Evolutionary conservation across 495 filamentous ascomycete species (phyloP).

Genomic region (Daldinia grandis): DNA sequence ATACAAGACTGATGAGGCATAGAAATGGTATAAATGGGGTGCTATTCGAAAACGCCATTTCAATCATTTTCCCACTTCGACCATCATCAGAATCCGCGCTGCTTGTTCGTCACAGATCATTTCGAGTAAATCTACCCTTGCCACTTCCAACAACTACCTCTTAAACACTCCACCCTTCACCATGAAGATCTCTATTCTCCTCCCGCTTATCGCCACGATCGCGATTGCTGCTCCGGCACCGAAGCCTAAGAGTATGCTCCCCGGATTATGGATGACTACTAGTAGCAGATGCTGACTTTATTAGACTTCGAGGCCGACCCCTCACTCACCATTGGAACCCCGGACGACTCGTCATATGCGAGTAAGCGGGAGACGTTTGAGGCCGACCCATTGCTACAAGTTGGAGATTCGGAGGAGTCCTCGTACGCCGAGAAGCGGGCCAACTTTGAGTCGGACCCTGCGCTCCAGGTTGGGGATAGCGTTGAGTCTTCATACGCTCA

Average conservation of each 20-base stretch:
- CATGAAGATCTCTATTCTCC: neutral
- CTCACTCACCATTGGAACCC: neutral
- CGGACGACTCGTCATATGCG: neutral
- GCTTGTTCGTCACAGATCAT: neutral
- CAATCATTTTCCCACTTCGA: neutral
- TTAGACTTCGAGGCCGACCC: neutral
- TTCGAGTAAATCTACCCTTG: neutral
- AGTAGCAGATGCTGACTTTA: neutral
- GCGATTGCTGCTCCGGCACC: neutral
- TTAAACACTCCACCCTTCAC: neutral
- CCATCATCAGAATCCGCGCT: neutral
- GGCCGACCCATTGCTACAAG: neutral
- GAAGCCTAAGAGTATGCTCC: neutral
- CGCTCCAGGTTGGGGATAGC: conserved; percentile 17
- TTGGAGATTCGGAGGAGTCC: neutral
- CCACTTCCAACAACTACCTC: neutral
- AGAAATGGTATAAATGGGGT: neutral
- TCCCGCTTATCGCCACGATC: neutral
- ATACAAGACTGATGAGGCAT: neutral
- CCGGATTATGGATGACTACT: neutral
- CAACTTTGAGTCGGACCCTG: conserved; percentile 15
- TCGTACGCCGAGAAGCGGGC: neutral
- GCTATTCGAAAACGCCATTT: neutral
- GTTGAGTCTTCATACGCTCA: conserved; percentile 18
- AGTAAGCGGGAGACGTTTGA: neutral